Percentiles rank a stretch among this genome's conserved stretches.
phyloP scores from a whole-genome alignment of 176 grass and related monocot genomes.

The Bonia amplexicaulis region DNA sequence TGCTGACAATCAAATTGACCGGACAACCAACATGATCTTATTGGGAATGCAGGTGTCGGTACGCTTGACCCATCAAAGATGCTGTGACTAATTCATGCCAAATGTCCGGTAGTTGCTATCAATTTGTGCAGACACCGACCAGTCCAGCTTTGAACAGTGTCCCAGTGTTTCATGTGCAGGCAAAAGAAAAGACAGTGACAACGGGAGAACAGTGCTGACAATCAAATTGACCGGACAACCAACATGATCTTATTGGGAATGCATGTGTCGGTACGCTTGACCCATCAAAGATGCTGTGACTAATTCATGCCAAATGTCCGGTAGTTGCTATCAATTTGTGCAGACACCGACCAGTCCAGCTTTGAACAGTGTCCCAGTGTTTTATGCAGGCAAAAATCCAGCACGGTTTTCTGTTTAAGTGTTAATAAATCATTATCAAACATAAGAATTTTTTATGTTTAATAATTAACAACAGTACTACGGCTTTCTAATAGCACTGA shows the following conservation, averaged over 20 bases:
- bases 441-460: not conserved
- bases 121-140: conserved; percentile 1
- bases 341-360: not conserved
- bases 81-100: not conserved
- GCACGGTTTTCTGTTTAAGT: not conserved
- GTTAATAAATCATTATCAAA: not conserved
- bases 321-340: not conserved
- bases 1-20: not conserved
- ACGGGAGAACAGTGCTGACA: not conserved
- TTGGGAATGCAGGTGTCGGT: conserved; percentile 1
- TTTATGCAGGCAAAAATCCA: not conserved
- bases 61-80: conserved; percentile 23
- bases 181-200: conserved; percentile 14
- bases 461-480: not conserved
- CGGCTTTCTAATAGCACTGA: not conserved
- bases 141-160: not conserved
- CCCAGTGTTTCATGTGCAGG: not conserved
- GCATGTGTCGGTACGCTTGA: conserved; percentile 14
- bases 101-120: not conserved
- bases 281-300: conserved; percentile 4
- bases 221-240: not conserved
- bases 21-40: not conserved
- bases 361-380: not conserved
- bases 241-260: not conserved
- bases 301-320: not conserved